phyloP scores from a whole-genome alignment of 2,329 filamentous ascomycete genomes.

The Claviceps cyperi region DNA sequence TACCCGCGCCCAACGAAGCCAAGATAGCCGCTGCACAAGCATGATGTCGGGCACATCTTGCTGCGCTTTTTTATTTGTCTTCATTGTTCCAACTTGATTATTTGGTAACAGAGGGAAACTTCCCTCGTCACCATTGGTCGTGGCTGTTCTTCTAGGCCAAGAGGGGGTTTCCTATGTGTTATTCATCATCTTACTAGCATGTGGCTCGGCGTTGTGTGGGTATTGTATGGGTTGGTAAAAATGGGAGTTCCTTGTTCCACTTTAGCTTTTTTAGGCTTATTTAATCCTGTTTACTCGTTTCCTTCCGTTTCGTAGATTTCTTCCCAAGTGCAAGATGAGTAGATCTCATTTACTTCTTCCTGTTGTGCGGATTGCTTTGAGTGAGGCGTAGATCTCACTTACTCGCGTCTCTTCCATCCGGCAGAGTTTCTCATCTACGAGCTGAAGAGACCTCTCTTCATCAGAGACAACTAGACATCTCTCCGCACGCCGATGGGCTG shows the following conservation, averaged over 20 bases:
- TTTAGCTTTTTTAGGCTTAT: neutral
- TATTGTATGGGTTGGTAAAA: conserved; percentile 4
- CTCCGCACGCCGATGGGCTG: no score
- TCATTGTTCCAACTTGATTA: neutral
- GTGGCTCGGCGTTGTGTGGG: conserved; percentile 23
- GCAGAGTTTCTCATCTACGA: no score
- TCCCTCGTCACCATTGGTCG: neutral
- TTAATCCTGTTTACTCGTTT: neutral
- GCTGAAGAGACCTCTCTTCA: no score
- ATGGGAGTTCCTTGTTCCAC: neutral
- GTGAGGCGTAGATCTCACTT: no score
- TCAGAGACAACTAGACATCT: no score
- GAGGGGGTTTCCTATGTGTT: conserved; percentile 7
- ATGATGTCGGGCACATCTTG: neutral
- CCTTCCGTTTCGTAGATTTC: neutral
- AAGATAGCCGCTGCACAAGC: conserved; percentile 27
- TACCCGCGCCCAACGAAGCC: conserved; percentile 30
- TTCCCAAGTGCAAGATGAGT: neutral
- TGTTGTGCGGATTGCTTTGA: no score
- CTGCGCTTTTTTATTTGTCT: neutral
- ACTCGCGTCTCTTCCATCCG: no score
- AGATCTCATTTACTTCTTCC: no score
- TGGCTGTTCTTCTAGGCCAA: neutral
- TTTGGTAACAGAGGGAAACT: neutral
- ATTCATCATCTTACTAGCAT: conserved; percentile 19